Conservation (phyloP, 371 early-diverging fungal species). For the Dichotomocladium elegans region DNA sequence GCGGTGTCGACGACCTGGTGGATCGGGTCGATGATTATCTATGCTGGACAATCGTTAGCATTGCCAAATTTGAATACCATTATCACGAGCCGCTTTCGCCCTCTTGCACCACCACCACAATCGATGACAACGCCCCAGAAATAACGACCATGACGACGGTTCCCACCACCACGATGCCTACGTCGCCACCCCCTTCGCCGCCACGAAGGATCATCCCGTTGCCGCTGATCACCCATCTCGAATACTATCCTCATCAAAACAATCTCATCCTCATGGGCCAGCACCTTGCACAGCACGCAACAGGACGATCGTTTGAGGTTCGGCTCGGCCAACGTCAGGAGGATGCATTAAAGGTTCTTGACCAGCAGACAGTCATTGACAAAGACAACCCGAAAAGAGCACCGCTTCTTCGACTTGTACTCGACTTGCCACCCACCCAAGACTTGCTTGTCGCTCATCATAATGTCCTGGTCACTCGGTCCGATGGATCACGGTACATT, state of each 20-base stretch:
- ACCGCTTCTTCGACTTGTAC: neutral
- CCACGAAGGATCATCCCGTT: slow-evolving; percentile 41
- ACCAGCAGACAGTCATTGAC: neutral
- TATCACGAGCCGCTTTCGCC: slow-evolving; percentile 6
- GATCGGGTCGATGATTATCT: slow-evolving; percentile 67
- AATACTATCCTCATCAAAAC: slow-evolving; percentile 18
- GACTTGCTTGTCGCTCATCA: slow-evolving; percentile 28
- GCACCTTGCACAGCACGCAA: slow-evolving; percentile 13
- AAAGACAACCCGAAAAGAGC: neutral
- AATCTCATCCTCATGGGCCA: slow-evolving; percentile 24
- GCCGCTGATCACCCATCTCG: slow-evolving; percentile 24
- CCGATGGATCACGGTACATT: slow-evolving; percentile 27
- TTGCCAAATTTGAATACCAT: slow-evolving; percentile 49
- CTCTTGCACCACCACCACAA: neutral
- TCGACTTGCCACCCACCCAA: slow-evolving; percentile 20
- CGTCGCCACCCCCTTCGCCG: slow-evolving; percentile 28
- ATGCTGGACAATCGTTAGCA: slow-evolving; percentile 85
- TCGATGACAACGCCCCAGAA: neutral
- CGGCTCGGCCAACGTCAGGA: slow-evolving; percentile 40
- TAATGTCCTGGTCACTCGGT: slow-evolving; percentile 16
- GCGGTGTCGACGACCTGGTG: neutral
- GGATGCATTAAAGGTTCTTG: neutral
- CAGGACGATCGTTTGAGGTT: slow-evolving; percentile 21
- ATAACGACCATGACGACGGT: neutral
- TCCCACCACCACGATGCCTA: neutral